phyloP scores from a whole-genome alignment of 2,329 filamentous ascomycete genomes.

The Gremmenia infestans region DNA sequence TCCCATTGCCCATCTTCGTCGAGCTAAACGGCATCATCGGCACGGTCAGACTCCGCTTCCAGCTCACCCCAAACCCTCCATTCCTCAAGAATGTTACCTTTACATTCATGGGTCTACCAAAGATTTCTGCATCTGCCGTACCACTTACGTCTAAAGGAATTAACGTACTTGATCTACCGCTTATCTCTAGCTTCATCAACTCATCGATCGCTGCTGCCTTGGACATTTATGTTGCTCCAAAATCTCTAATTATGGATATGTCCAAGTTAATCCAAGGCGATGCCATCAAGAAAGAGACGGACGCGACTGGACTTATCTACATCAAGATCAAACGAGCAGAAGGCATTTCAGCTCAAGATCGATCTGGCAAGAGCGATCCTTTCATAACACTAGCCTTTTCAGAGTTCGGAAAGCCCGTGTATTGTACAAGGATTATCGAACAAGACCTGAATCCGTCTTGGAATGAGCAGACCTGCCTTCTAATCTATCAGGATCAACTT shows the following conservation, averaged over 20 bases:
- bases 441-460: slow-evolving; percentile 17
- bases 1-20: slow-evolving; percentile 17
- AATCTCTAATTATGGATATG: slow-evolving; percentile 21
- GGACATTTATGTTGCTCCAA: slow-evolving; percentile 19
- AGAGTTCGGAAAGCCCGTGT: slow-evolving; percentile 16
- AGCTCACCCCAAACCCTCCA: slow-evolving; percentile 16
- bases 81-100: slow-evolving; percentile 20
- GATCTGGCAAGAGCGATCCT: slow-evolving; percentile 19
- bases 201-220: slow-evolving; percentile 17
- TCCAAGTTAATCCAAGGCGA: slow-evolving; percentile 19
- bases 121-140: slow-evolving; percentile 18
- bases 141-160: slow-evolving; percentile 17
- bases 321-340: slow-evolving; percentile 18
- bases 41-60: slow-evolving; percentile 15
- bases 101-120: slow-evolving; percentile 20
- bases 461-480: slow-evolving; percentile 18
- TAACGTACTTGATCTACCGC: slow-evolving; percentile 15
- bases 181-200: slow-evolving; percentile 18
- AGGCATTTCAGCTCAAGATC: slow-evolving; percentile 14
- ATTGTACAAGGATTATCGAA: slow-evolving; percentile 18
- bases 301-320: slow-evolving; percentile 18
- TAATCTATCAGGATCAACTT: slow-evolving; percentile 18
- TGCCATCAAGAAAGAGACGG: slow-evolving; percentile 17
- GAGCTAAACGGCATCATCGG: slow-evolving; percentile 20
- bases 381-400: slow-evolving; percentile 19